A percentile compares a stretch with the other conserved stretches of the same genome.
Evolutionary conservation across 73 alveolate genomes (phyloP).

Genomic region (Durusdinium trenchii): DNA sequence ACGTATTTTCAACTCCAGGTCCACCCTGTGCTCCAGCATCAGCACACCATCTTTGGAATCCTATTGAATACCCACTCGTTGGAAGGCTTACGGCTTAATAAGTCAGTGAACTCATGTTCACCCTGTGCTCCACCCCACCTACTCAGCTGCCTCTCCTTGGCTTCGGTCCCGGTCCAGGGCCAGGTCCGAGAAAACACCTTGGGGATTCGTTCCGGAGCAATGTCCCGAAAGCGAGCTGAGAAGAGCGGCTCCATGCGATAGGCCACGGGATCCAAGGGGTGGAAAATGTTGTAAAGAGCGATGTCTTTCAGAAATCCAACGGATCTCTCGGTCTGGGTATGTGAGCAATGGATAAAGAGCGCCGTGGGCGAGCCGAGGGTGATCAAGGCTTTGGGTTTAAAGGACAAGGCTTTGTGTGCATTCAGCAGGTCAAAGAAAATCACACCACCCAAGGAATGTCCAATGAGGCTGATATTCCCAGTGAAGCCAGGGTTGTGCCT

Average conservation of each 20-base stretch:
- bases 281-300: constrained; percentile 92
- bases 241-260: constrained; percentile 92
- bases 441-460: not conserved
- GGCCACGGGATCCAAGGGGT: constrained; percentile 96
- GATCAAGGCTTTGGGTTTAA: not conserved
- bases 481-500: not conserved
- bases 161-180: too few species aligned
- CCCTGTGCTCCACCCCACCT: too few species aligned
- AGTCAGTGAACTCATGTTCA: too few species aligned
- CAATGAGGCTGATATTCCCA: not conserved
- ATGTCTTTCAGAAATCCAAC: not conserved
- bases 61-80: too few species aligned
- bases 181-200: not conserved
- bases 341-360: not conserved
- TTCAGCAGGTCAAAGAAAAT: not conserved
- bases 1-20: too few species aligned
- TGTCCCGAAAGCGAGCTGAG: not conserved
- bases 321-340: not conserved
- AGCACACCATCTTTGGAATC: too few species aligned
- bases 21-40: too few species aligned
- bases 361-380: not conserved
- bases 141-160: too few species aligned
- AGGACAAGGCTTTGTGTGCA: not conserved
- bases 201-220: not conserved
- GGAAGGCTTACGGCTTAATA: too few species aligned